A percentile compares a stretch with the other conserved stretches of the same genome.
Conservation (phyloP, 176 grass and related monocot species). For the Neostapfia colusana region DNA sequence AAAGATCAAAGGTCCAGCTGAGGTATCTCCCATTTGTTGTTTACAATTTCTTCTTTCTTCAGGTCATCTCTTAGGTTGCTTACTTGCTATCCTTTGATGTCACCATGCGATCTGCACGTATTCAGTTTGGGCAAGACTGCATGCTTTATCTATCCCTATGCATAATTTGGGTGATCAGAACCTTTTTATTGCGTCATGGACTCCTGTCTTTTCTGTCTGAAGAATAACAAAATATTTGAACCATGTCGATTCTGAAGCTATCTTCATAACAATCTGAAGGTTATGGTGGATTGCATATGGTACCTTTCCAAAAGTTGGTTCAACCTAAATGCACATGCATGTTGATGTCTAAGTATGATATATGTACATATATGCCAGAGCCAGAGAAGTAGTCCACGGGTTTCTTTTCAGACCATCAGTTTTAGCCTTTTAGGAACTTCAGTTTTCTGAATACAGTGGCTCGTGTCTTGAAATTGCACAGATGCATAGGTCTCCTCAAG, state of each 20-base stretch:
- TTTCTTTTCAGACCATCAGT: not conserved
- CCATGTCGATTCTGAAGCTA: not conserved
- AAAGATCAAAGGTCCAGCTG: constrained; percentile 15
- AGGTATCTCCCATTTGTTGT: constrained; percentile 15
- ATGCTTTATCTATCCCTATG: not conserved
- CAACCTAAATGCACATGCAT: no score
- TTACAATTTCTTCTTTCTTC: no score
- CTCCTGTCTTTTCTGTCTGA: not conserved
- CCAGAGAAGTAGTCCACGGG: no score
- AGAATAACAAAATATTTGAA: not conserved
- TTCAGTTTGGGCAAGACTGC: not conserved
- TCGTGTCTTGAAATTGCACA: not conserved
- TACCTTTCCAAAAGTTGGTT: no score
- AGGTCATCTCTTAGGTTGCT: no score
- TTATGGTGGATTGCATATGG: no score
- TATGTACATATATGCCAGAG: no score
- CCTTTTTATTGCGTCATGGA: no score
- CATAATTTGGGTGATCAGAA: not conserved
- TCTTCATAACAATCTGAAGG: no score
- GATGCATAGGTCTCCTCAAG: not conserved
- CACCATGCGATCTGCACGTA: not conserved
- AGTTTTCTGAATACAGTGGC: not conserved
- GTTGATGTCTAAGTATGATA: no score
- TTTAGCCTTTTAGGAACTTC: not conserved
- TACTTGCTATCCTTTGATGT: no score